Percentiles rank a stretch among this genome's conserved stretches.
Conservation (phyloP, 2,329 filamentous ascomycete genomes). For the Aciculosporium take region DNA sequence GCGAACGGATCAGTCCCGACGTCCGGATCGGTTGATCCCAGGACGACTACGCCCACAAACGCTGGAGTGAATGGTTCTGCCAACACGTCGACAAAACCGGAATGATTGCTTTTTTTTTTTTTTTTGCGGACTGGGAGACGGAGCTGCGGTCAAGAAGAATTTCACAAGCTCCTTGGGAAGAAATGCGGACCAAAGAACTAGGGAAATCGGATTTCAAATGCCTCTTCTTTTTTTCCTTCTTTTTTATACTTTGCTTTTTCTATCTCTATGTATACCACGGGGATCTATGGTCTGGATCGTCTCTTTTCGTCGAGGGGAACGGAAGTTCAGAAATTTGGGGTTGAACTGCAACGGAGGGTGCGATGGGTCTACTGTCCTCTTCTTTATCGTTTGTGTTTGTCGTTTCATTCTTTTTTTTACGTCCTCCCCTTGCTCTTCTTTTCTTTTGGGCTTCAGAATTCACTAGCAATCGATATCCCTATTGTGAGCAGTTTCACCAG, state of each 20-base stretch:
- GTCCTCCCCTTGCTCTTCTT: not conserved
- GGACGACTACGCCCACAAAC: conserved; percentile 20
- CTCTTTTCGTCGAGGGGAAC: conserved; percentile 9
- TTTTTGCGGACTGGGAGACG: not conserved
- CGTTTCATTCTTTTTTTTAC: not conserved
- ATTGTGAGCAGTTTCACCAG: conserved; percentile 5
- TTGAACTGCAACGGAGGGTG: conserved; percentile 1
- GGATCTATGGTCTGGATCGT: conserved; percentile 5
- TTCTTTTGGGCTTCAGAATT: conserved; percentile 16
- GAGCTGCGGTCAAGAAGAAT: conserved; percentile 5
- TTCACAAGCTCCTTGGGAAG: conserved; percentile 13
- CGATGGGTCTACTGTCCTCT: not conserved
- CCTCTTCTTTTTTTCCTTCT: conserved; percentile 8
- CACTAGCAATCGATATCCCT: conserved; percentile 15
- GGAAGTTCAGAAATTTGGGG: not conserved
- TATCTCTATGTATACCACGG: conserved; percentile 6
- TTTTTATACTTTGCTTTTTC: conserved; percentile 10
- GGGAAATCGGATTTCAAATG: conserved; percentile 7
- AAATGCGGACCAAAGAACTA: conserved; percentile 10
- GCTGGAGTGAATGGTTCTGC: conserved; percentile 27
- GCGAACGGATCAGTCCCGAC: conserved; percentile 31
- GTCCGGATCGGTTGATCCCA: conserved; percentile 36
- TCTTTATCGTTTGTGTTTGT: too few relatives aligned
- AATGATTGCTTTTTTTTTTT: too few relatives aligned
- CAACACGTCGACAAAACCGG: conserved; percentile 27